Base-by-base conservation (phyloP, 805 yeast genomes). In the Candida sonorensis region DNA sequence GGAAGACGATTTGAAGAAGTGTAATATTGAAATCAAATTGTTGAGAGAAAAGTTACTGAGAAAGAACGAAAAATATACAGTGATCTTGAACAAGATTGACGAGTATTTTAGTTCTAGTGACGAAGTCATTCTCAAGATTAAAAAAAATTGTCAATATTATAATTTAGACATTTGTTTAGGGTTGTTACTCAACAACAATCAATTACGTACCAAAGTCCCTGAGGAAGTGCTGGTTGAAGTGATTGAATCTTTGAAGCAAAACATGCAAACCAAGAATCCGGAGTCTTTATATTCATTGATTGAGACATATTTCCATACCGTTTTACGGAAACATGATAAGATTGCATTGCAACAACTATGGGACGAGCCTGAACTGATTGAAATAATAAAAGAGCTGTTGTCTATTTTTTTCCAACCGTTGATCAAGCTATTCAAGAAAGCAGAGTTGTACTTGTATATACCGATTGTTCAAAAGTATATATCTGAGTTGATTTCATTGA, bases 311-410 rank as follows among this genome's bases (percentile, higher is more conserved):
- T 72, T 81, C 57, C 77, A 72, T 38, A 57, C 81, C 12, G 69
- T 69, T 41, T 62, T 83, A 1, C 69, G 92, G 22, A 78, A 74
- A 36, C 72, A 75, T 23, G 98, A 90, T 50, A 87, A 85, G 51
- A 74, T 76, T 35, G 60, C 81, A 26, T 57, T 88, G 64, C 77
- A 77, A 46, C 78, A 79, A 48, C 52, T 88, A 26, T 85, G 95
- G 94, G 76, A 75, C 28, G 95, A 88, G 45, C 86, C 90, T 0
- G 84, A 82, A 42, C 61, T 94, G 28, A 77, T 87, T n/a, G 67
- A 67, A 23, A 66, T 90, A 26, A 62, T 88, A 36, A 81, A 81
- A 42, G 84, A 83, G 29, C 63, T 86, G 18, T 66, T 92, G 29
- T 64, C 84, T 2, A 62, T 82, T 41, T 76, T 83, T 40, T 83